phyloP scores from a whole-genome alignment of 2,329 filamentous ascomycete species.

The Catunica adiposa region DNA sequence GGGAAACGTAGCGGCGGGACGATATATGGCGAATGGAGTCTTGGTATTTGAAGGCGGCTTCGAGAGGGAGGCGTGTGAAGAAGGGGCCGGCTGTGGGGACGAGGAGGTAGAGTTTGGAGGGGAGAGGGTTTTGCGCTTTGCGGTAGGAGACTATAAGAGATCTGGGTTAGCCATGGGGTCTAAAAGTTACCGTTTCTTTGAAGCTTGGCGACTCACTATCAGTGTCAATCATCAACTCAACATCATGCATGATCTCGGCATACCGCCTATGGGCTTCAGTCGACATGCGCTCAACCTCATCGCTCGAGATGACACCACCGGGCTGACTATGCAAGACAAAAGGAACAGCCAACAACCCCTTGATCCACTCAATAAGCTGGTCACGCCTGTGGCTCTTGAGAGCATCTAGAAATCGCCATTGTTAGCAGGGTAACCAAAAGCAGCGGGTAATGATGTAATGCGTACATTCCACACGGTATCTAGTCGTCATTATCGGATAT shows the following conservation, averaged over 20 bases:
- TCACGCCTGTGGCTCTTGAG: conserved; percentile 77
- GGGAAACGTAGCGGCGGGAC: conserved; percentile 78
- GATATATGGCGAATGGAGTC: conserved; percentile 77
- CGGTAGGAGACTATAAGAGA: conserved; percentile 49
- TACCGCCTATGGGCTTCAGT: conserved; percentile 73
- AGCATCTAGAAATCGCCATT: conserved; percentile 30
- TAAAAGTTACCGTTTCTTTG: too few species aligned
- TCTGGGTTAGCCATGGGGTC: too few species aligned
- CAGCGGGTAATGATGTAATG: conserved; percentile 14
- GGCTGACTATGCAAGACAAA: conserved; percentile 95
- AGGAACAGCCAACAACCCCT: conserved; percentile 80
- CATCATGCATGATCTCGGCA: conserved; percentile 85
- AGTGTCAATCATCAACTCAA: conserved; percentile 80
- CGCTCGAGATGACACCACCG: conserved; percentile 63
- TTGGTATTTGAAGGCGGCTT: conserved; percentile 83
- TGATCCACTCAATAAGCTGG: conserved; percentile 96
- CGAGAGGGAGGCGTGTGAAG: conserved; percentile 74
- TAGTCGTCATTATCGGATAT: conserved; percentile 51
- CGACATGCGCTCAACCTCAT: conserved; percentile 54
- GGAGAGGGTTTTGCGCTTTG: conserved; percentile 43
- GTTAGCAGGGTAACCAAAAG: conserved; percentile 9
- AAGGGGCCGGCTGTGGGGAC: conserved; percentile 86
- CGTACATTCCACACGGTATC: conserved; percentile 60
- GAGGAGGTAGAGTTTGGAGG: conserved; percentile 81
- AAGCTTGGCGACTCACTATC: conserved; percentile 44